phyloP scores from a whole-genome alignment of 1,284 basidiomycete genomes.

The Caloboletus inedulis region DNA sequence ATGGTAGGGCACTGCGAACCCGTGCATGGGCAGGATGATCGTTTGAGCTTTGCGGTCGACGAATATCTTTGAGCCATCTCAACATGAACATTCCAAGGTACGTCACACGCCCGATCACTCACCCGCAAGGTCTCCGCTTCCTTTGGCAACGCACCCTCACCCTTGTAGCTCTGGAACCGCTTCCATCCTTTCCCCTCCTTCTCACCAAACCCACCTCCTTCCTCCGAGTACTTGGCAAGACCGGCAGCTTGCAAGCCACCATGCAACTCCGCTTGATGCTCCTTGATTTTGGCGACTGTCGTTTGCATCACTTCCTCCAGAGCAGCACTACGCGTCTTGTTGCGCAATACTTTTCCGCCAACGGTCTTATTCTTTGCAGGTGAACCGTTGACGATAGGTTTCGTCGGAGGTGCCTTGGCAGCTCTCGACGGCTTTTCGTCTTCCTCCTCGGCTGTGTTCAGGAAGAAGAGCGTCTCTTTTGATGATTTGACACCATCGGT shows the following conservation, averaged over 20 bases:
- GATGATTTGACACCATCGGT: conserved; percentile 82
- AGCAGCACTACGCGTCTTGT: conserved; percentile 77
- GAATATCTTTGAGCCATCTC: conserved; percentile 62
- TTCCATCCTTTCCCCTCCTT: conserved; percentile 92
- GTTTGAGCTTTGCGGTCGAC: conserved; percentile 91
- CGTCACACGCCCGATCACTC: conserved; percentile 28
- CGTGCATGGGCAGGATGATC: conserved; percentile 90
- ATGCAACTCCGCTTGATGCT: conserved; percentile 89
- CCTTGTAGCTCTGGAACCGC: conserved; percentile 95
- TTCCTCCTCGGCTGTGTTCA: conserved; percentile 53
- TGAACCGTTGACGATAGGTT: conserved; percentile 57
- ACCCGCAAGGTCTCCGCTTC: conserved; percentile 77
- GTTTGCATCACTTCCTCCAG: conserved; percentile 78
- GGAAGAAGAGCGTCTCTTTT: conserved; percentile 89
- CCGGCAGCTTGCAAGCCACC: conserved; percentile 79
- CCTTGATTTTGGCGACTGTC: conserved; percentile 69
- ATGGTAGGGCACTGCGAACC: conserved; percentile 96
- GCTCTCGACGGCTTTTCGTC: conserved; percentile 54
- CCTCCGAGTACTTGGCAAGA: conserved; percentile 79
- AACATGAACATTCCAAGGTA: not conserved
- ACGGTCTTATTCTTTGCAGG: conserved; percentile 69
- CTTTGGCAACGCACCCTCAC: conserved; percentile 84
- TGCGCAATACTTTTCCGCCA: conserved; percentile 80
- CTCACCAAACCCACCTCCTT: conserved; percentile 63
- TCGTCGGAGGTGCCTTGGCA: conserved; percentile 54